A percentile compares a stretch with the other conserved stretches of the same genome.
Evolutionary conservation across 2,329 filamentous ascomycete species (phyloP).

Genomic region (Colletotrichum tanaceti): DNA sequence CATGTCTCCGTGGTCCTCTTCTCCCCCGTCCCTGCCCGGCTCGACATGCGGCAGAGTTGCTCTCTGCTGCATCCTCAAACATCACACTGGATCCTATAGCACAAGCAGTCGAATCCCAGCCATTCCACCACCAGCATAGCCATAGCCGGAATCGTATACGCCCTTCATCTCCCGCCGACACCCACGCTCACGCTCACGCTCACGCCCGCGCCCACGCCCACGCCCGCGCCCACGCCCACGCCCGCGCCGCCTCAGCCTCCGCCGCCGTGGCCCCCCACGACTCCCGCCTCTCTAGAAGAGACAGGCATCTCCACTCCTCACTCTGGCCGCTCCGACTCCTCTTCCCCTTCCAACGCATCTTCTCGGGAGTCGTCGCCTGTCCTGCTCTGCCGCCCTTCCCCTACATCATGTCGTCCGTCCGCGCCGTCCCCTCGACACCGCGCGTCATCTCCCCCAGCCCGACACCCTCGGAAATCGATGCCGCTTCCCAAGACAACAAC

Average conservation of each 20-base stretch:
- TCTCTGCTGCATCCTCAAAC: conserved; percentile 65
- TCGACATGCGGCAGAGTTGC: conserved; percentile 68
- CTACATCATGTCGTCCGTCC: conserved; percentile 64
- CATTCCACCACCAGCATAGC: conserved; percentile 47
- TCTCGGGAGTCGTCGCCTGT: conserved; percentile 67
- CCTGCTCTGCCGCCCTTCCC: conserved; percentile 71
- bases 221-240: conserved; percentile 31
- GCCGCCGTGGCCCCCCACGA: conserved; percentile 40
- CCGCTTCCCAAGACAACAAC: conserved; percentile 67
- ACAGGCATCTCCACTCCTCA: conserved; percentile 61
- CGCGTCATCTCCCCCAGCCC: conserved; percentile 92
- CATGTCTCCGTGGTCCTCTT: conserved; percentile 40
- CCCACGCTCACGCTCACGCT: conserved; percentile 8
- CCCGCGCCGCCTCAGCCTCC: conserved; percentile 42
- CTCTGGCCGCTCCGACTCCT: conserved; percentile 60
- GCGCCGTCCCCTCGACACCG: conserved; percentile 78
- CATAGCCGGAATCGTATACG: conserved; percentile 42
- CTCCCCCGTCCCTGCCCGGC: conserved; percentile 41
- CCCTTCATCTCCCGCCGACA: conserved; percentile 41
- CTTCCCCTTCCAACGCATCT: conserved; percentile 59
- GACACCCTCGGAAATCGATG: conserved; percentile 70
- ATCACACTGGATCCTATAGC: conserved; percentile 70
- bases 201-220: conserved; percentile 21
- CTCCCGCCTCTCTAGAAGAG: conserved; percentile 59
- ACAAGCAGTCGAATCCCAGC: conserved; percentile 50